Evolutionary conservation across 805 yeast species (phyloP).

Genomic region (Metschnikowia drakensbergensis): DNA sequence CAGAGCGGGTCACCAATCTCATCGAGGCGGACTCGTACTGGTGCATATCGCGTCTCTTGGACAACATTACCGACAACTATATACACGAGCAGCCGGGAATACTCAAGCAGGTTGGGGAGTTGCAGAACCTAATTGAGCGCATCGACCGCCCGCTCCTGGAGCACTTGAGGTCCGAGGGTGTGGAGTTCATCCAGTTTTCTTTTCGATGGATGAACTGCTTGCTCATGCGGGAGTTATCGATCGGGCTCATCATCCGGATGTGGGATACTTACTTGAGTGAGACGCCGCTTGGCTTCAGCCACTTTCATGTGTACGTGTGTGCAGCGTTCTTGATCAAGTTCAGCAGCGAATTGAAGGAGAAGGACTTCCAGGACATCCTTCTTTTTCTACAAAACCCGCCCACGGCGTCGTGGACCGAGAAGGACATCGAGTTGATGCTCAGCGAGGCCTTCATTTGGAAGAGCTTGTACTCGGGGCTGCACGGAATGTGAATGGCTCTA

Average conservation of each 20-base stretch:
- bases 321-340: slow-evolving; percentile 93
- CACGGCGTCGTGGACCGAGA: slow-evolving; percentile 78
- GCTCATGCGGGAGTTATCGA: slow-evolving; percentile 86
- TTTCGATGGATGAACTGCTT: slow-evolving; percentile 99
- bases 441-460: slow-evolving; percentile 99
- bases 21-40: slow-evolving; percentile 96
- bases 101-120: slow-evolving; percentile 79
- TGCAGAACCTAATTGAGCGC: slow-evolving; percentile 71
- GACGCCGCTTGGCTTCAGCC: slow-evolving; percentile 74
- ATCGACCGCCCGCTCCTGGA: slow-evolving; percentile 70
- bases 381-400: slow-evolving; percentile 90
- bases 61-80: slow-evolving; percentile 94
- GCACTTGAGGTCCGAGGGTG: slow-evolving; percentile 75
- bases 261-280: slow-evolving; percentile 94
- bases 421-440: slow-evolving; percentile 83
- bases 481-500: neutral
- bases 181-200: slow-evolving; percentile 94
- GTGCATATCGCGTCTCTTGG: slow-evolving; percentile 88
- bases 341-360: slow-evolving; percentile 67
- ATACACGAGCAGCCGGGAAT: slow-evolving; percentile 99
- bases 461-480: slow-evolving; percentile 55
- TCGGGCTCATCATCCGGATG: slow-evolving; percentile 80
- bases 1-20: slow-evolving; percentile 55
- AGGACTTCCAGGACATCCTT: slow-evolving; percentile 94
- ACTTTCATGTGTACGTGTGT: slow-evolving; percentile 94